Evolutionary conservation across 2,329 filamentous ascomycete genomes (phyloP).

Genomic region (Penicillium sp.): DNA sequence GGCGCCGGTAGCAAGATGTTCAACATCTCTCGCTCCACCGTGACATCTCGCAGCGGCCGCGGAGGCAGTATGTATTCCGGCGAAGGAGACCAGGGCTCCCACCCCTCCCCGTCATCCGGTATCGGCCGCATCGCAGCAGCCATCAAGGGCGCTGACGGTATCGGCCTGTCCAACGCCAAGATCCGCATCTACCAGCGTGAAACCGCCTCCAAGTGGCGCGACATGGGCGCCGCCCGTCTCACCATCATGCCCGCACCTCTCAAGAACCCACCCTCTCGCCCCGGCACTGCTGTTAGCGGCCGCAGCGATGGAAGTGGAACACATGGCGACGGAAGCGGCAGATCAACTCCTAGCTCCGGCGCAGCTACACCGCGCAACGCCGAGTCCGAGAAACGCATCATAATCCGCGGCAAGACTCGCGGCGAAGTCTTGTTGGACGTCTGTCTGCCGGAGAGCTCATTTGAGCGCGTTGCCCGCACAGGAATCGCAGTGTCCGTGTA

Average conservation of each 20-base stretch:
- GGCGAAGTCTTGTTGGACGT: constrained; percentile 71
- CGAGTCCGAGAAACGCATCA: constrained; percentile 75
- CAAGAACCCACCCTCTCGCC: constrained; percentile 25
- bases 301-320: constrained; percentile 25
- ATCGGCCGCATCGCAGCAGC: constrained; percentile 48
- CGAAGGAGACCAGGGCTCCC: constrained; percentile 43
- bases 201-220: constrained; percentile 74
- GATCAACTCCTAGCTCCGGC: constrained; percentile 27
- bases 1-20: constrained; percentile 68
- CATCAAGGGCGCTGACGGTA: constrained; percentile 54
- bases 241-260: constrained; percentile 64
- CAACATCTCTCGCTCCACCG: constrained; percentile 74
- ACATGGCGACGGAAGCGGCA: constrained; percentile 21
- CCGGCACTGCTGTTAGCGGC: constrained; percentile 50
- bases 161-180: constrained; percentile 66
- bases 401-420: constrained; percentile 66
- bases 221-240: constrained; percentile 77
- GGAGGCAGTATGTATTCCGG: constrained; percentile 56
- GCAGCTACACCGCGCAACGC: constrained; percentile 44
- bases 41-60: constrained; percentile 55
- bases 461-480: constrained; percentile 74
- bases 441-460: constrained; percentile 76
- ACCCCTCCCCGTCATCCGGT: constrained; percentile 54
- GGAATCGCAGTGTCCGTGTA: constrained; percentile 87
- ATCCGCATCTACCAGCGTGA: constrained; percentile 81